A percentile compares a stretch with the other conserved stretches of the same genome.
Conservation (phyloP, 805 yeast species). For the Candida xyloterini region DNA sequence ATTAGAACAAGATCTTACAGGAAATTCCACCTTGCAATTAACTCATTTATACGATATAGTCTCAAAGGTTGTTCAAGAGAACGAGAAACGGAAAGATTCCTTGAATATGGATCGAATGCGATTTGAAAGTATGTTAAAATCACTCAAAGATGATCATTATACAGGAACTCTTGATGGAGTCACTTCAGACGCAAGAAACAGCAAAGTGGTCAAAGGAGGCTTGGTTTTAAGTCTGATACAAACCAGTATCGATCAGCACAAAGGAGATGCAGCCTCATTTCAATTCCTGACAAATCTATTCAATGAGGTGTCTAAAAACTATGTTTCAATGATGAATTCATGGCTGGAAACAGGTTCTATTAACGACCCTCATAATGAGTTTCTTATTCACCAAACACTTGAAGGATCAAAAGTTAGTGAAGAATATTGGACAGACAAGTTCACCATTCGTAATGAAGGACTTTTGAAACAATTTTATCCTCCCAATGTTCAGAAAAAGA, state of each 20-base stretch:
- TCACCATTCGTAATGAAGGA: slow-evolving; percentile 70
- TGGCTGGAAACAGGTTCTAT: slow-evolving; percentile 79
- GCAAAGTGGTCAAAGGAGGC: slow-evolving; percentile 74
- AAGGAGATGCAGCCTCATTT: slow-evolving; percentile 62
- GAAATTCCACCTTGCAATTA: slow-evolving; percentile 38
- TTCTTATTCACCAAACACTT: slow-evolving; percentile 53
- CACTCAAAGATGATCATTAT: slow-evolving; percentile 40
- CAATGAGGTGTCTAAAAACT: slow-evolving; percentile 57
- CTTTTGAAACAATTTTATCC: slow-evolving; percentile 61
- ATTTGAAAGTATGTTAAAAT: slow-evolving; percentile 32
- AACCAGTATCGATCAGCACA: slow-evolving; percentile 48
- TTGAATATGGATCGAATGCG: slow-evolving; percentile 27
- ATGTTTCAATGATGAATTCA: slow-evolving; percentile 62
- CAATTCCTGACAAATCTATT: slow-evolving; percentile 53
- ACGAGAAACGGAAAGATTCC: slow-evolving; percentile 37
- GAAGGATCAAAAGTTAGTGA: slow-evolving; percentile 36
- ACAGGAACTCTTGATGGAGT: slow-evolving; percentile 48
- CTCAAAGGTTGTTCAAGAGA: slow-evolving; percentile 47
- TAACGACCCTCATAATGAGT: slow-evolving; percentile 79
- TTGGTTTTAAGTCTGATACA: slow-evolving; percentile 62
- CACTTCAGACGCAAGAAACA: slow-evolving; percentile 48
- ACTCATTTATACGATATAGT: slow-evolving; percentile 58
- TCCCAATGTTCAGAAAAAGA: slow-evolving; percentile 54
- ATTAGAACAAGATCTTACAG: slow-evolving; percentile 49
- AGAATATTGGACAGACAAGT: slow-evolving; percentile 72